phyloP scores from a whole-genome alignment of 495 filamentous ascomycete genomes.

The Evansstolkia leycettana region DNA sequence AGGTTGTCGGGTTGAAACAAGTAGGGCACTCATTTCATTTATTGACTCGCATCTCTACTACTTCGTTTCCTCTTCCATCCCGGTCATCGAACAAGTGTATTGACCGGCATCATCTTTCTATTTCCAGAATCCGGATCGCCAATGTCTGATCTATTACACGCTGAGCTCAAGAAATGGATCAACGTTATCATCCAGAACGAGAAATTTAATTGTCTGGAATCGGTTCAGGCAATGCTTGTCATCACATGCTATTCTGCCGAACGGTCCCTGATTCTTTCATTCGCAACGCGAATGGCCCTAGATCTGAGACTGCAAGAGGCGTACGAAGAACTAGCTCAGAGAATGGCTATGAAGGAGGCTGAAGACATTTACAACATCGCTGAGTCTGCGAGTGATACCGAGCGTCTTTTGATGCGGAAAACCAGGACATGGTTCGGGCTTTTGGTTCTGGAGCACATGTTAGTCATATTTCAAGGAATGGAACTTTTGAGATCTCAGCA shows the following conservation, averaged over 20 bases:
- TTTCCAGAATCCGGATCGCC: constrained; percentile 17
- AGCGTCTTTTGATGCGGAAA: constrained; percentile 24
- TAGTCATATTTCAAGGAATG: constrained; percentile 9
- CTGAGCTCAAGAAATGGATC: constrained; percentile 32
- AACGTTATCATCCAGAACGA: constrained; percentile 32
- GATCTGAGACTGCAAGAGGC: constrained; percentile 30
- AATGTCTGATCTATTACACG: constrained; percentile 24
- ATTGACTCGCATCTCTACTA: no score
- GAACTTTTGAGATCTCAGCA: neutral
- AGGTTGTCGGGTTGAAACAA: constrained; percentile 30
- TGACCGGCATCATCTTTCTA: no score
- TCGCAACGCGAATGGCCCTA: constrained; percentile 35
- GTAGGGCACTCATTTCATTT: constrained; percentile 6
- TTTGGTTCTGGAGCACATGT: constrained; percentile 37
- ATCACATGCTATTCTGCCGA: constrained; percentile 37
- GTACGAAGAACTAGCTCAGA: constrained; percentile 26
- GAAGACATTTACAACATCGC: constrained; percentile 8
- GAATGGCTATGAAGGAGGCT: constrained; percentile 15
- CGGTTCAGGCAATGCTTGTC: constrained; percentile 35
- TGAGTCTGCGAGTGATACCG: constrained; percentile 11
- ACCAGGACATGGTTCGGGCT: constrained; percentile 35
- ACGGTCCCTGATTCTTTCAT: constrained; percentile 30
- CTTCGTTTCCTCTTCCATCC: no score
- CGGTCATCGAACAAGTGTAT: no score
- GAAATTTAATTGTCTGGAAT: constrained; percentile 25